Base-by-base conservation (phyloP, 2,329 filamentous ascomycete species). In the Ceratocystis alfenasii region DNA sequence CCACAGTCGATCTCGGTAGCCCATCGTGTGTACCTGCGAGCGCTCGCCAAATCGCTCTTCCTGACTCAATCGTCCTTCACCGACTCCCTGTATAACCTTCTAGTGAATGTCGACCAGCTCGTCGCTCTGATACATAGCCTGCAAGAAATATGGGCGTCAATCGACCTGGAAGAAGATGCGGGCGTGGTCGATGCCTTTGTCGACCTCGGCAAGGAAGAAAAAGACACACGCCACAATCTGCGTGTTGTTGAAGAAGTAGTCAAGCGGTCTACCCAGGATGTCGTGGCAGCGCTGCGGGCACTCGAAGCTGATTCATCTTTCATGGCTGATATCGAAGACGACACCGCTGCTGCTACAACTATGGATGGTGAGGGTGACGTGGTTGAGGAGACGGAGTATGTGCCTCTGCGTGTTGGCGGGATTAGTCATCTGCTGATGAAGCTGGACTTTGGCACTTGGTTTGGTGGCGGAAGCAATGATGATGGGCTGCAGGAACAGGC, bases 401-500 rank as follows among this genome's bases (percentile, higher is more conserved):
- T 86, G 36, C 87, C 90, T 0, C 81, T 84, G 68, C 85, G 87
- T 68, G 83, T 90, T 2, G 89, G 89, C 0, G 89, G 90, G 0
- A 84, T 96, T 59, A 90, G 96, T 76, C 80, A 89, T 67, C 75
- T 96, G 72, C 75, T 96, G 73, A 95, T 96, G 90, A 96, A 96
- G 78, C 77, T 96, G 71, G 91, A 96, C 72, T 84, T 85, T 74
- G 83, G 82, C 22, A 80, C 76, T 65, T 85, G 82, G 82, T 80
- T 83, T 69, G 77, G 74, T 4, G 72, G 74, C 44, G 67, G 71
- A 71, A 25, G 59, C 28, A 41, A 12, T 44, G 61, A 28, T 30
- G 44, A 44, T 44, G 36, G 25, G 57, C 46, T 50, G 41, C 57
- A 65, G 30, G 48, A 66, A 48, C 50, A 57, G 25, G 25, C 36